A percentile compares a stretch with the other conserved stretches of the same genome.
Conservation (phyloP, 257 asterid genomes). For the Linaria vulgaris region DNA sequence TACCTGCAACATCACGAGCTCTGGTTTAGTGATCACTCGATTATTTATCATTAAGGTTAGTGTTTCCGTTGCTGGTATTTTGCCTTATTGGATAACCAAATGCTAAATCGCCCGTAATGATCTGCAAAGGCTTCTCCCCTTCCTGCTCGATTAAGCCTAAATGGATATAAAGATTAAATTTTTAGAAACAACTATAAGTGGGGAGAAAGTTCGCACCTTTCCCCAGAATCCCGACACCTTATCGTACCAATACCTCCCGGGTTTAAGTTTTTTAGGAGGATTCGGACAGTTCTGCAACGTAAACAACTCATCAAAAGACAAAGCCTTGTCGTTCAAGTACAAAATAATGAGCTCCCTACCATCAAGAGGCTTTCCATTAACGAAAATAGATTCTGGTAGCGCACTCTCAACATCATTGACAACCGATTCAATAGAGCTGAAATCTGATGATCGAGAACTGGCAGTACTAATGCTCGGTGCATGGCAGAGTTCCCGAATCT, state of each 20-base stretch:
- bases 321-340: slow-evolving; percentile 51
- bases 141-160: slow-evolving; percentile 52
- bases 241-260: slow-evolving; percentile 93
- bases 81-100: slow-evolving; percentile 48
- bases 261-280: slow-evolving; percentile 86
- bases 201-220: slow-evolving; percentile 49
- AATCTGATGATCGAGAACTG: too few species aligned
- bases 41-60: slow-evolving; percentile 60
- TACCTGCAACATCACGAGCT: slow-evolving; percentile 68
- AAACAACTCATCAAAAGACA: slow-evolving; percentile 58
- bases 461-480: too few species aligned
- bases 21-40: slow-evolving; percentile 72
- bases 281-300: slow-evolving; percentile 56
- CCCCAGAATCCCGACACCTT: slow-evolving; percentile 93
- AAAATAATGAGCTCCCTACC: too few species aligned
- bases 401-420: too few species aligned
- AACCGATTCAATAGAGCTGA: too few species aligned
- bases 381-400: too few species aligned
- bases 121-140: slow-evolving; percentile 78
- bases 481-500: too few species aligned
- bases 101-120: slow-evolving; percentile 56
- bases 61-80: slow-evolving; percentile 82
- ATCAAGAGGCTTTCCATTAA: too few species aligned
- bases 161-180: background rate
- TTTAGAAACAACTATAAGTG: background rate